A percentile compares a stretch with the other conserved stretches of the same genome.
Evolutionary conservation across 306 rosid species (phyloP).

Genomic region (Fagus sylvatica): DNA sequence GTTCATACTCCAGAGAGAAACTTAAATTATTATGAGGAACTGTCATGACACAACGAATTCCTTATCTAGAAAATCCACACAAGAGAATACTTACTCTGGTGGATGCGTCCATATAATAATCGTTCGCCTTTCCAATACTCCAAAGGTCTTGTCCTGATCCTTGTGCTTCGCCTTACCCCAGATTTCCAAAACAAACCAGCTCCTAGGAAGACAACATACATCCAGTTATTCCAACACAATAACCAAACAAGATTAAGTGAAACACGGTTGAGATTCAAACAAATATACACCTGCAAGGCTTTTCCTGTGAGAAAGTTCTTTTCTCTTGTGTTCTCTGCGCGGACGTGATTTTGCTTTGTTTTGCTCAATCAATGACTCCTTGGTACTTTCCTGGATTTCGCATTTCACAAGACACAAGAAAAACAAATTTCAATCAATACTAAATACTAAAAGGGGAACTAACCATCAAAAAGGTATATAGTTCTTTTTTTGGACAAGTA

Average conservation of each 20-base stretch:
- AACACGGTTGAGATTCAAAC: conserved; percentile 21
- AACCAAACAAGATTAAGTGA: conserved; percentile 1
- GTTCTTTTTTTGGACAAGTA: neutral
- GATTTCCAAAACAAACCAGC: conserved; percentile 61
- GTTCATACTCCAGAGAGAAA: neutral
- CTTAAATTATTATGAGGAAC: neutral
- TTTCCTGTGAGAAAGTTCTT: conserved; percentile 36
- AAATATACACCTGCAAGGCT: conserved; percentile 73
- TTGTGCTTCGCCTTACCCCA: conserved; percentile 83
- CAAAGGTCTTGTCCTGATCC: conserved; percentile 80
- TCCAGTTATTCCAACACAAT: neutral
- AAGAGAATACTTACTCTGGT: conserved; percentile 55
- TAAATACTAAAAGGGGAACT: neutral
- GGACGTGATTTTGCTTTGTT: conserved; percentile 35
- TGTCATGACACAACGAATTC: neutral
- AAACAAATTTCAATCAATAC: neutral
- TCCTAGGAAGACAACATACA: conserved; percentile 40
- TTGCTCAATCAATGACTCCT: conserved; percentile 32
- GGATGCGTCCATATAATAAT: conserved; percentile 69
- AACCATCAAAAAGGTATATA: neutral
- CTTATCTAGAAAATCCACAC: neutral
- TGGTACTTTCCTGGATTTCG: conserved; percentile 15
- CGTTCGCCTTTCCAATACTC: conserved; percentile 93
- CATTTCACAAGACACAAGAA: conserved; percentile 2
- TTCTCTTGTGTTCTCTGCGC: conserved; percentile 18